Conservation (phyloP, 345 rosid genomes). For the Lepidium sativum region DNA sequence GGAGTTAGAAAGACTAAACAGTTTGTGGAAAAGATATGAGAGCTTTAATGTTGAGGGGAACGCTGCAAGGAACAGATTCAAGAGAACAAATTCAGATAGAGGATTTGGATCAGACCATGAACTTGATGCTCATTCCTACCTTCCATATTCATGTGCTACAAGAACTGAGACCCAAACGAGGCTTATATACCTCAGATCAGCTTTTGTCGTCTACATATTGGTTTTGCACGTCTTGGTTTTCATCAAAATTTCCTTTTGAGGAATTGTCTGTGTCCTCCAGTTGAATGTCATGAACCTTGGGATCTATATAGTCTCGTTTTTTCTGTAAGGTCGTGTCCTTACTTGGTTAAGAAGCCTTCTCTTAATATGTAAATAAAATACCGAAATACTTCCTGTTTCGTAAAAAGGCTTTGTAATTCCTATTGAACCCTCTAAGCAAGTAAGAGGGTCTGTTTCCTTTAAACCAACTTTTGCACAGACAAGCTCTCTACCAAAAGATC, state of each 20-base stretch:
- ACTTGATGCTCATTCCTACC: constrained; percentile 41
- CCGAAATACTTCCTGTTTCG: background rate
- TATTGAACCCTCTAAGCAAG: background rate
- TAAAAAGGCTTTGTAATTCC: background rate
- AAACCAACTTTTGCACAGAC: background rate
- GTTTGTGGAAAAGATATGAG: constrained; percentile 49
- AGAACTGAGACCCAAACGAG: constrained; percentile 56
- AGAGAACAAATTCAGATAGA: constrained; percentile 50
- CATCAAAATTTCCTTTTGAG: constrained; percentile 82
- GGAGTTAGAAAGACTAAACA: constrained; percentile 71
- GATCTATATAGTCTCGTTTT: constrained; percentile 40
- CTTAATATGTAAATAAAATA: background rate
- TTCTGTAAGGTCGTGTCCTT: constrained; percentile 44
- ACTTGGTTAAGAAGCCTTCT: background rate
- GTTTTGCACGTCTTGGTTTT: constrained; percentile 69
- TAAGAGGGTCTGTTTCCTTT: background rate
- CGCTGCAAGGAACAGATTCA: constrained; percentile 58
- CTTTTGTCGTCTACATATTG: constrained; percentile 78
- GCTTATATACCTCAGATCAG: constrained; percentile 71
- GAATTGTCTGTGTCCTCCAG: constrained; percentile 34
- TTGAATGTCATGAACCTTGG: constrained; percentile 55
- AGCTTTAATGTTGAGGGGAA: constrained; percentile 45
- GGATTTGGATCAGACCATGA: constrained; percentile 48
- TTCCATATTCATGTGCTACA: constrained; percentile 42
- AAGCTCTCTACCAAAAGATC: constrained; percentile 20